These are phyloP conservation scores for Plantago coronopus DNA, from an alignment of 305 asterid species.

Conservation along the genomic window DNA sequence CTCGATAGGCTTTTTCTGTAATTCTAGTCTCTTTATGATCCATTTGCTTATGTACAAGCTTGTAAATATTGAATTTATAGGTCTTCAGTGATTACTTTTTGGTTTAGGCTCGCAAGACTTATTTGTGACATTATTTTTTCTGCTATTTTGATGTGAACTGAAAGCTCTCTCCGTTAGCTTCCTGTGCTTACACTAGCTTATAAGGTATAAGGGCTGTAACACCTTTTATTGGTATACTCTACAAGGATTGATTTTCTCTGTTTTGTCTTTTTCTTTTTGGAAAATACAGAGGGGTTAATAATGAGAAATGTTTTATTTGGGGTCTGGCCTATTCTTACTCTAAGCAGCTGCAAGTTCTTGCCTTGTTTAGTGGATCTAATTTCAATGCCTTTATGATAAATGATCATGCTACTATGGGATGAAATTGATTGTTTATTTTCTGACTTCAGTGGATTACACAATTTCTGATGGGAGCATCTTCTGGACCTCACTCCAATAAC, in stretches of 20 bases:
- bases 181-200: not conserved
- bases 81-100: not conserved
- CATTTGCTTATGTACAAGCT: not conserved
- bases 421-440: not conserved
- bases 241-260: not conserved
- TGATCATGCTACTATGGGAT: not conserved
- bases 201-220: not conserved
- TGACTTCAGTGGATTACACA: slow-evolving; percentile 11
- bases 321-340: not conserved
- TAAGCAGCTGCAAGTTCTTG: not conserved
- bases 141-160: not conserved
- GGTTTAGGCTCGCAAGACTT: not conserved
- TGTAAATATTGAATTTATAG: not conserved
- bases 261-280: too few species aligned
- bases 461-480: slow-evolving; percentile 52
- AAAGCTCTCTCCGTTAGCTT: not conserved
- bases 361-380: not conserved
- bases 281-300: too few species aligned
- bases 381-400: not conserved
- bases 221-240: not conserved
- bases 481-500: slow-evolving; percentile 68
- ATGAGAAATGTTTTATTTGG: too few species aligned
- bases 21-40: not conserved
- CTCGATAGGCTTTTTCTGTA: not conserved
- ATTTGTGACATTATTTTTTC: not conserved